phyloP scores from a whole-genome alignment of 345 rosid species.

The Arabidopsis suecica region DNA sequence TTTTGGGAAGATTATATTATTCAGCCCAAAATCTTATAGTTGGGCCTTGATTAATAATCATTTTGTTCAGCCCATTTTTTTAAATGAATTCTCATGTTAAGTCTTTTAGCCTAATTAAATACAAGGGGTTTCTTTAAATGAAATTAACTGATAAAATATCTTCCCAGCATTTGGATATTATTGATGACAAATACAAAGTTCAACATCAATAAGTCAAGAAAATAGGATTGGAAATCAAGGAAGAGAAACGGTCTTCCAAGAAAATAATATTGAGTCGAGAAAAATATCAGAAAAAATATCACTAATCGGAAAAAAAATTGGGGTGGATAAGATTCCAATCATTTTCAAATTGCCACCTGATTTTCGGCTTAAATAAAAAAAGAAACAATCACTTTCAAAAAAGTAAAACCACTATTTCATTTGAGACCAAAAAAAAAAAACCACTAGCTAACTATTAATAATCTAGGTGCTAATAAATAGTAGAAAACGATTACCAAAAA shows the following conservation, averaged over 20 bases:
- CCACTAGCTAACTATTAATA: constrained; percentile 15
- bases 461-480: constrained; percentile 28
- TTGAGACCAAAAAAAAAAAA: not conserved
- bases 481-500: no score
- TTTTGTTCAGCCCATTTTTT: not conserved
- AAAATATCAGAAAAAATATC: not conserved
- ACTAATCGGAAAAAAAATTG: not conserved
- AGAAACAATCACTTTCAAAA: constrained; percentile 33
- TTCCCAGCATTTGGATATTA: constrained; percentile 11
- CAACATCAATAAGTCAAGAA: constrained; percentile 23
- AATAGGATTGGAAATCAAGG: constrained; percentile 15
- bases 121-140: not conserved
- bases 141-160: constrained; percentile 10
- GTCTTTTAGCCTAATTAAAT: constrained; percentile 5
- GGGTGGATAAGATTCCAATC: constrained; percentile 43
- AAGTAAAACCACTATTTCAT: constrained; percentile 41
- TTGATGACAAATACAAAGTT: constrained; percentile 9
- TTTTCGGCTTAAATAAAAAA: constrained; percentile 27
- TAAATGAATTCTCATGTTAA: not conserved
- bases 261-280: not conserved
- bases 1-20: not conserved
- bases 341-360: constrained; percentile 37
- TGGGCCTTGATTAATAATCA: constrained; percentile 8
- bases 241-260: constrained; percentile 22
- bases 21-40: not conserved